Evolutionary conservation across 108 stramenopile species (phyloP).

Genomic region (Nitzschia inconspicua): DNA sequence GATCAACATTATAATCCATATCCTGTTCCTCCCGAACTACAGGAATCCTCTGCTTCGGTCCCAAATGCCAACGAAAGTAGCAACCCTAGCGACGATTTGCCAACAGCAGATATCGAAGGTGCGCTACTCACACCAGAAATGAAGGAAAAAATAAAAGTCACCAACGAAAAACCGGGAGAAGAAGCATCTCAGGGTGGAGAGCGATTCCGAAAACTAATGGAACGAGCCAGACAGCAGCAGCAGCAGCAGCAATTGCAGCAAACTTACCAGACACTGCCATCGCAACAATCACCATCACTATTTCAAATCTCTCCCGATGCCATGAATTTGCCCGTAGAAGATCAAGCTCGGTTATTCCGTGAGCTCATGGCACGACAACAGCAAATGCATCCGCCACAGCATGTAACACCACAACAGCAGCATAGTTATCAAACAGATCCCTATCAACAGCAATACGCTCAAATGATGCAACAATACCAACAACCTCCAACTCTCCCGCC

Average conservation of each 20-base stretch:
- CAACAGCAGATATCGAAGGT: not conserved
- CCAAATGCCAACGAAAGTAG: too few species aligned
- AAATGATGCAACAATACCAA: not conserved
- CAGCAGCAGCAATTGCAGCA: not conserved
- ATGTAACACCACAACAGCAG: not conserved
- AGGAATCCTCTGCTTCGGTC: too few species aligned
- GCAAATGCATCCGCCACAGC: not conserved
- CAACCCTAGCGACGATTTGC: not conserved
- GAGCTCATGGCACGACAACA: slow-evolving; percentile 33
- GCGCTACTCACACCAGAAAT: not conserved
- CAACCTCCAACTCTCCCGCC: not conserved
- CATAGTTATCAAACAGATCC: not conserved
- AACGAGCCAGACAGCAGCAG: slow-evolving; percentile 14
- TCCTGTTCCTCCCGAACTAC: too few species aligned
- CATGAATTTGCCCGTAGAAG: slow-evolving; percentile 20
- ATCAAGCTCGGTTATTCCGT: slow-evolving; percentile 45
- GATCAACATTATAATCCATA: too few species aligned
- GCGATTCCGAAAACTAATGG: slow-evolving; percentile 35
- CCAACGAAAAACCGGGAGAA: slow-evolving; percentile 6
- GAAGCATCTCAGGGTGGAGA: slow-evolving; percentile 34
- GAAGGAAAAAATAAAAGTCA: not conserved
- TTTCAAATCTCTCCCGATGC: slow-evolving; percentile 22
- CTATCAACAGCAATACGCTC: not conserved
- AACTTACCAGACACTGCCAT: not conserved
- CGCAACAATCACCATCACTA: slow-evolving; percentile 16